Percentiles rank a stretch among this genome's conserved stretches.
phyloP scores from a whole-genome alignment of 768 basidiomycete genomes.

The Serendipita sp. region DNA sequence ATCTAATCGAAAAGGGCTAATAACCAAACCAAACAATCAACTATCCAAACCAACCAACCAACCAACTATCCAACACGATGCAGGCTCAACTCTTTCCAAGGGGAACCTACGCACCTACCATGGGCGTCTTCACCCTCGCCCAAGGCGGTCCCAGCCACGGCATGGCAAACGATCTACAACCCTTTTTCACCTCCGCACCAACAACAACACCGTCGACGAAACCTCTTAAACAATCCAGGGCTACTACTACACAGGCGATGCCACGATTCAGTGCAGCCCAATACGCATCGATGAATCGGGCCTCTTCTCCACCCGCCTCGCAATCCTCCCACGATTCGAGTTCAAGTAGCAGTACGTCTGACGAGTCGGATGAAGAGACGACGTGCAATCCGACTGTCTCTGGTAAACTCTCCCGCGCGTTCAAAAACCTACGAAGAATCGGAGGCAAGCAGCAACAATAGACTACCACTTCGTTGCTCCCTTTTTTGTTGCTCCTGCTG shows the following conservation, averaged over 20 bases:
- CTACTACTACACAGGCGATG: not conserved
- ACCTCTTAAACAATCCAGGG: no score
- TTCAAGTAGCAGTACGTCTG: not conserved
- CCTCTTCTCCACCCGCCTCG: not conserved
- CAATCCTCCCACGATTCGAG: not conserved
- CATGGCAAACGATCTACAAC: not conserved
- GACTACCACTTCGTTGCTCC: not conserved
- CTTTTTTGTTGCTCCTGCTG: no score
- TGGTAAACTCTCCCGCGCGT: not conserved
- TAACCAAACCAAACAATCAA: not conserved
- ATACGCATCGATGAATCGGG: not conserved
- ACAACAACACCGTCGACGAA: not conserved
- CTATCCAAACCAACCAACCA: not conserved
- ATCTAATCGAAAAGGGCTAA: not conserved
- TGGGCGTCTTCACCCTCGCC: not conserved
- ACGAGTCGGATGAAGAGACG: not conserved
- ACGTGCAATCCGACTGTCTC: not conserved
- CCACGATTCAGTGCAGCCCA: not conserved
- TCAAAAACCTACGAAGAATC: not conserved
- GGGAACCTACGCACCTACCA: slow-evolving; percentile 24
- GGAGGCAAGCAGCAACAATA: not conserved
- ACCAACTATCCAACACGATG: slow-evolving; percentile 23
- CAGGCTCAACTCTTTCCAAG: slow-evolving; percentile 23
- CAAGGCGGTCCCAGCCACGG: not conserved
- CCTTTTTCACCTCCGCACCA: not conserved